Evolutionary conservation across 768 basidiomycete genomes (phyloP), one percentile per base, ranked within the genome.

Genomic region (Pleurotus eryngii): DNA sequence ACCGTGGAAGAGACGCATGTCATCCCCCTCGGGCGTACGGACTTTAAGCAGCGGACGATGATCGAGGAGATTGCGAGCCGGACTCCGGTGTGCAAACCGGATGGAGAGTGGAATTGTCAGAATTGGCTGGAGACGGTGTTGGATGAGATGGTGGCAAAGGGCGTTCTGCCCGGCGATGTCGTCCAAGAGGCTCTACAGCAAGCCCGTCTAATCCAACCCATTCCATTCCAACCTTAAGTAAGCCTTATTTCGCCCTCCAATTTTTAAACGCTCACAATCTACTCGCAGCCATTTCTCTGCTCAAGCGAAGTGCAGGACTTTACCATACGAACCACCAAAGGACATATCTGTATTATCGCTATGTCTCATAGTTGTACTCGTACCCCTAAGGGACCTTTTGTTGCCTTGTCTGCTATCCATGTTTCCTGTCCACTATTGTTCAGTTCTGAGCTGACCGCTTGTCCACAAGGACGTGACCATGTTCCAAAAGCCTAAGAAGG

Each of bases 91-190:
- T 43, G 57, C 12, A 64, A 61, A 46, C 65, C 67, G 14, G 63
- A 68, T 58, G 69, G 68, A 6, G 50, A 60, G 46, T 71, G 65
- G 68, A 71, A 71, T 57, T 68, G 65, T 49, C 68, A 71, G 58
- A 62, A 70, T 48, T 70, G 69, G 70, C 47, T 69, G 20, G 53
- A 46, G 20, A 47, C 42, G 59, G 48, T 56, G 24, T 22, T 38
- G 24, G 46, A 59, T 15, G 53, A 54, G 45, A 42, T n/a, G 43
- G 50, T 22, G 55, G 18, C 24, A n/a, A 42, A 39, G 39, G 51
- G 51, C 9, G 20, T 54, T n/a, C 39, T 54, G 39, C 39, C 37
- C 8, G 35, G 51, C n/a, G 51, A 39, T 18, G 51, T 14, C 12
- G 51, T 54, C 35, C 35, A 54, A 39, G 24, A 14, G 15, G 51